Evolutionary conservation across 192 early-diverging fungal genomes (phyloP), one percentile per base, ranked within the genome.

Genomic region (Chytriomyces sp.): DNA sequence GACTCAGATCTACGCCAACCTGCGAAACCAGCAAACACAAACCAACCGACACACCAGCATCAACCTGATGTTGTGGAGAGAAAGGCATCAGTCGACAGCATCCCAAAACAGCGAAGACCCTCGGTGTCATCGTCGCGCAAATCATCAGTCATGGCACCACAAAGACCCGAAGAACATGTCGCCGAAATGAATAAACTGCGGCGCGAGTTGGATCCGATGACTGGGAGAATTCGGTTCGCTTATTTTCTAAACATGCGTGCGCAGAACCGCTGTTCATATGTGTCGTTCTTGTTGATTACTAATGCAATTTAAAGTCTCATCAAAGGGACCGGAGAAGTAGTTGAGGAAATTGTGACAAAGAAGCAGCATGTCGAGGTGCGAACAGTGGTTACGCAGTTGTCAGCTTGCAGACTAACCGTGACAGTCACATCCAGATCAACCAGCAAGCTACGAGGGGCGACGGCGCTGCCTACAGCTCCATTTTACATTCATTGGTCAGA

Each of bases 261-360:
- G 1, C 35, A 35, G 35, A 35, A 35, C 35, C 35, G 35, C 35
- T 26, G 18, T 72, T 61, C 24, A 26, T 44, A 4, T 35, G 3
- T 35, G 3, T 35, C 35, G 35, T 35, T 35, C 35, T 35, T 35
- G 35, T 35, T 35, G 35, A 20, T 72, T 9, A 35, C 50, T 64
- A 45, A 11, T 62, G 3, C 46, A n/a, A 35, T 28, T 45, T 67
- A 35, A 28, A 76, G 76, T 18, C 67, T 77, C 13, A 67, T 77
- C 8, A 77, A 77, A 45, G 76, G 76, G 8, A 77, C 64, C 7
- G 76, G 76, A 5, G 76, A 77, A 60, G 69, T 77, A 10, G 28
- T 77, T 20, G 76, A 77, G 35, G 76, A 77, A 45, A 77, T 77
- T 35, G 76, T 77, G 0, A 60, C 76, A 10, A 18, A 61, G n/a